These are phyloP conservation scores for Plantago lanceolata DNA, from an alignment of 305 asterid species.

Conservation along the genomic window DNA sequence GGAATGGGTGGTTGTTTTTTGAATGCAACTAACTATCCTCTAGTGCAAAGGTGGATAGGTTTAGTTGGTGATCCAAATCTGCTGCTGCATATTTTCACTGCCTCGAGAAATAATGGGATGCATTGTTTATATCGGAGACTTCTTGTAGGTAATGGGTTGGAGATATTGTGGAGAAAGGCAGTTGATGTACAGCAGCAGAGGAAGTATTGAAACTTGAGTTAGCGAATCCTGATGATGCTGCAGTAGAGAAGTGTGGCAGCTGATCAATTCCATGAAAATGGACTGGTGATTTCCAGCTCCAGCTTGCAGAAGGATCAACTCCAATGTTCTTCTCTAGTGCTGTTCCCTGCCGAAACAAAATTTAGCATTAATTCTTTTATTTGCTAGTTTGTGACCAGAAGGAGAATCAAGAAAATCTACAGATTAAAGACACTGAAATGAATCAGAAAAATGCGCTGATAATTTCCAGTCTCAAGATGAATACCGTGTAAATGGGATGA, in stretches of 20 bases:
- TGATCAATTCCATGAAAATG: slow-evolving; percentile 35
- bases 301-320: slow-evolving; percentile 39
- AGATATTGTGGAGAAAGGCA: slow-evolving; percentile 31
- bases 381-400: background rate
- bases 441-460: background rate
- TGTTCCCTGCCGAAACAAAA: slow-evolving; percentile 50
- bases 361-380: background rate
- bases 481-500: slow-evolving; percentile 54
- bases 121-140: slow-evolving; percentile 30
- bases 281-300: slow-evolving; percentile 38
- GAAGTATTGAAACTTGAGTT: slow-evolving; percentile 39
- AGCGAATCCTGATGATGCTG: slow-evolving; percentile 99
- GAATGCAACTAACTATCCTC: slow-evolving; percentile 1
- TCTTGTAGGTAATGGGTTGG: slow-evolving; percentile 38
- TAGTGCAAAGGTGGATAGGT: slow-evolving; percentile 13
- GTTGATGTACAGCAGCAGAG: slow-evolving; percentile 42
- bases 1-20: background rate
- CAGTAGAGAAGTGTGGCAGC: slow-evolving; percentile 54
- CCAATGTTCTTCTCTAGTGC: slow-evolving; percentile 52
- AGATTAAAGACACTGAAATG: background rate
- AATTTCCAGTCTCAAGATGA: slow-evolving; percentile 1
- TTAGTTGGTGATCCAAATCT: slow-evolving; percentile 5
- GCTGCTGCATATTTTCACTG: slow-evolving; percentile 33
- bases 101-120: slow-evolving; percentile 35
- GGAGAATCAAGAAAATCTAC: background rate